phyloP scores from a whole-genome alignment of 1,139 yeast species.

The Yamadazyma trypodendri region DNA sequence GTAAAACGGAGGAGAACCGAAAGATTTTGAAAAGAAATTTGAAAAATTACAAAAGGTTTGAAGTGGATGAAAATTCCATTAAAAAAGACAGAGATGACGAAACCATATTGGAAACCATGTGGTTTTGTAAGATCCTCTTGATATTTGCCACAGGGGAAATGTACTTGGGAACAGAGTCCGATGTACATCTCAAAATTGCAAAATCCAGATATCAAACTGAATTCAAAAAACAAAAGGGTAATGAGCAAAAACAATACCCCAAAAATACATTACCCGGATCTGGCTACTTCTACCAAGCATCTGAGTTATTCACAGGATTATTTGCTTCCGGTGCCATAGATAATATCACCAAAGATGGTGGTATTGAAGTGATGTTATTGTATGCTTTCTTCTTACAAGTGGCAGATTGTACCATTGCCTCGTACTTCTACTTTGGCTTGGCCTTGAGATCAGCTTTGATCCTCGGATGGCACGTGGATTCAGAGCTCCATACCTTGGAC shows the following conservation, averaged over 20 bases:
- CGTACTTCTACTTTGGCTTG: constrained; percentile 76
- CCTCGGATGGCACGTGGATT: constrained; percentile 82
- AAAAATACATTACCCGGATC: constrained; percentile 66
- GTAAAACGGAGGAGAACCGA: constrained; percentile 41
- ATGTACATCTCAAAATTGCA: constrained; percentile 34
- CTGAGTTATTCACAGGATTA: constrained; percentile 69
- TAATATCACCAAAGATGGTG: constrained; percentile 74
- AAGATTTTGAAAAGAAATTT: constrained; percentile 39
- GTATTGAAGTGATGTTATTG: constrained; percentile 73
- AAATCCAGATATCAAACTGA: constrained; percentile 24
- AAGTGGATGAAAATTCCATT: constrained; percentile 42
- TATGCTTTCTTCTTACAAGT: constrained; percentile 83
- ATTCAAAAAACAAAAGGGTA: constrained; percentile 33
- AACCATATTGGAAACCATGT: constrained; percentile 67
- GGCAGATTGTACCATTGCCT: constrained; percentile 81
- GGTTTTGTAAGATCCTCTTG: constrained; percentile 75
- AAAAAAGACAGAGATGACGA: constrained; percentile 51
- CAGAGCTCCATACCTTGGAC: constrained; percentile 62
- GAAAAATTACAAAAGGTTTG: constrained; percentile 19
- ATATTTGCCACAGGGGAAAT: constrained; percentile 84
- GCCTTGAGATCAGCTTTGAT: constrained; percentile 74
- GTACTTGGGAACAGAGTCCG: constrained; percentile 71
- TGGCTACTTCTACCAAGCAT: constrained; percentile 72
- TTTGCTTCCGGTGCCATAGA: constrained; percentile 81
- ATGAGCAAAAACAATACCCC: constrained; percentile 10